phyloP scores from a whole-genome alignment of 768 basidiomycete species.

The Xanthoconium stramineum region DNA sequence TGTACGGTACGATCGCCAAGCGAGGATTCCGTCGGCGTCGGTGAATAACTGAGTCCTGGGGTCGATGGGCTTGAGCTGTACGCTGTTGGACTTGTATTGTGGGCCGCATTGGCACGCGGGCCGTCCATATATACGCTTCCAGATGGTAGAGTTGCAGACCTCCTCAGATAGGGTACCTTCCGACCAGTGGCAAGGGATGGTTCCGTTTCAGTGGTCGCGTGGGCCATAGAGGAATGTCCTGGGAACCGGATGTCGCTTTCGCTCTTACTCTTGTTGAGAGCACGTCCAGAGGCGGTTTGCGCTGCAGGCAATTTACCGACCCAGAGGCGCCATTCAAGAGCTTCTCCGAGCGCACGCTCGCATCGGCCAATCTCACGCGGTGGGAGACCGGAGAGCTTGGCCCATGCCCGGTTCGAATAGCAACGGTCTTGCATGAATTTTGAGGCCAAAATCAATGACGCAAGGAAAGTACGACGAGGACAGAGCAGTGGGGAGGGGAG shows the following conservation, averaged over 20 bases:
- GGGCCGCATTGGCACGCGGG: background rate
- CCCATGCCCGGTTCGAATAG: constrained; percentile 94
- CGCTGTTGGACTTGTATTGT: constrained; percentile 24
- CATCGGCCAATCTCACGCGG: constrained; percentile 84
- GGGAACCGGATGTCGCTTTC: constrained; percentile 37
- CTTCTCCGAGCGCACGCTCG: constrained; percentile 83
- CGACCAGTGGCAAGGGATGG: constrained; percentile 4
- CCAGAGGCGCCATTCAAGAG: constrained; percentile 91
- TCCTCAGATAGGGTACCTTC: constrained; percentile 32
- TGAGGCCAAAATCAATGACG: constrained; percentile 82
- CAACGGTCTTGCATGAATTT: constrained; percentile 94
- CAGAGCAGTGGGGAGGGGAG: constrained; percentile 84
- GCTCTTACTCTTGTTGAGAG: constrained; percentile 50
- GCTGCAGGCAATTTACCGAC: constrained; percentile 64
- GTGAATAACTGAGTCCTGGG: constrained; percentile 56
- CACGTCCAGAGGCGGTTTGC: constrained; percentile 34
- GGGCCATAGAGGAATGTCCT: background rate
- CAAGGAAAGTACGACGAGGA: constrained; percentile 85
- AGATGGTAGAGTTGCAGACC: constrained; percentile 42
- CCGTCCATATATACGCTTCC: constrained; percentile 27
- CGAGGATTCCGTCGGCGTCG: constrained; percentile 57
- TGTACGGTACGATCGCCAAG: constrained; percentile 55
- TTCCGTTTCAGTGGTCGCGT: constrained; percentile 2
- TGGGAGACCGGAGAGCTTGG: constrained; percentile 85
- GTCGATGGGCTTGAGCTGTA: constrained; percentile 45